Base-by-base conservation (phyloP, 257 asterid genomes). In the Primulina huaijiensis region DNA sequence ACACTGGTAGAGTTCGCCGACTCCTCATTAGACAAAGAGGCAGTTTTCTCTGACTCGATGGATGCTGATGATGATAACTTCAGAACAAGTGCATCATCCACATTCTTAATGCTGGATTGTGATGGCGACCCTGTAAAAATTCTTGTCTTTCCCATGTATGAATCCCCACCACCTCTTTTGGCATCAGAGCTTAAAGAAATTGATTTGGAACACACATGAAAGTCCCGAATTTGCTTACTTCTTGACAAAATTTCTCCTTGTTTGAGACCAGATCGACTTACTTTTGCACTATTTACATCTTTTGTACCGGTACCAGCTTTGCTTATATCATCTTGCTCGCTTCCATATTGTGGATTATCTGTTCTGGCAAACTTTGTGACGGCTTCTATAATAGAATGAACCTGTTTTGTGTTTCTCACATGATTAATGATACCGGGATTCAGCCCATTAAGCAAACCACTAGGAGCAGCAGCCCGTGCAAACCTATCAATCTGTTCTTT, bases 21-120 rank as follows among this genome's bases (percentile, higher is more conserved):
- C 55, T 89, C 92, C 60, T 83, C 90, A 60, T 85, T 91, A 0
- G 90, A 82, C 78, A 86, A 73, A 64, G 88, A 83, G 75, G 92
- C 83, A 43, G 59, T 72, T 73, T 83, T 83, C 77, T 79, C 83
- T 25, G 83, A 75, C 6, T 73, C 71, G 23, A 69, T 56, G 35
- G 81, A 72, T 19, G 76, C 35, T 23, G 87, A 74, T 43, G 81
- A 77, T 59, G 89, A 81, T 78, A 82, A 72, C 74, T 84, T 84
- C 66, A 84, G 76, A 30, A 69, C 80, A 77, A 82, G 83, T 34
- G 62, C 63, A 62, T 81, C 78, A 52, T 79, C 78, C 67, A 64
- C 83, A 31, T 52, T 70, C 35, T 75, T 76, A 11, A 65, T 6
- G 64, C 73, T 72, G 46, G 57, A 59, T 14, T 72, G 74, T 31